Evolutionary conservation across 2,329 filamentous ascomycete genomes (phyloP).

Genomic region (Aspergillus sp.): DNA sequence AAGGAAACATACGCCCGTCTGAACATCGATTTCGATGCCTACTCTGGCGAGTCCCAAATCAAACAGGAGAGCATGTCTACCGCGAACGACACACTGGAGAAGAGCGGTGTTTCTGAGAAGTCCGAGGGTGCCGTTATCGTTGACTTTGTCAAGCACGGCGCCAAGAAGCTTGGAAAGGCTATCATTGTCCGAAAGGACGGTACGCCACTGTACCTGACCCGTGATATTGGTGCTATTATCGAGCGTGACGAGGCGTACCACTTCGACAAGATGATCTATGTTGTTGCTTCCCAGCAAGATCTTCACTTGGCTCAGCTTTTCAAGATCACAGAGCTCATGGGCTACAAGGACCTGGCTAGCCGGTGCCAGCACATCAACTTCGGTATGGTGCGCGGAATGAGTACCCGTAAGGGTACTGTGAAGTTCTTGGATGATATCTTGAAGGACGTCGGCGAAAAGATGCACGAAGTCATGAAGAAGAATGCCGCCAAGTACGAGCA

Average conservation of each 20-base stretch:
- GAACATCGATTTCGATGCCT: conserved; percentile 66
- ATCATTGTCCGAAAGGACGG: conserved; percentile 68
- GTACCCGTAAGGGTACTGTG: conserved; percentile 67
- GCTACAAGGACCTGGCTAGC: conserved; percentile 58
- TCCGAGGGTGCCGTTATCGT: conserved; percentile 67
- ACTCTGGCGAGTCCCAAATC: conserved; percentile 69
- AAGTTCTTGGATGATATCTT: conserved; percentile 74
- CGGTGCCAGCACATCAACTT: conserved; percentile 66
- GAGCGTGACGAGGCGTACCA: conserved; percentile 63
- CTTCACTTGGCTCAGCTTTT: conserved; percentile 65
- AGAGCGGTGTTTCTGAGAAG: conserved; percentile 61
- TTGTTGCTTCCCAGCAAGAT: conserved; percentile 64
- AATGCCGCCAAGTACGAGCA: conserved; percentile 89
- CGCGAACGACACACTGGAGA: conserved; percentile 59
- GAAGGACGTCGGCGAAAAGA: conserved; percentile 81
- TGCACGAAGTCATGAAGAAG: conserved; percentile 96
- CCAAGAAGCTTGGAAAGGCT: conserved; percentile 67
- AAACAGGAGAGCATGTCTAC: conserved; percentile 61
- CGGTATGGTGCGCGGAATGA: conserved; percentile 67
- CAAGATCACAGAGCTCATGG: conserved; percentile 64
- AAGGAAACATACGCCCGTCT: conserved; percentile 63
- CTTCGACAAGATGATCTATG: conserved; percentile 69
- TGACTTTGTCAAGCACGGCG: conserved; percentile 67
- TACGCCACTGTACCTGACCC: conserved; percentile 66
- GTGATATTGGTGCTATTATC: conserved; percentile 66